Percentiles rank a stretch among this genome's conserved stretches.
Conservation (phyloP, 345 rosid genomes). For the Tarenaya hassleriana region DNA sequence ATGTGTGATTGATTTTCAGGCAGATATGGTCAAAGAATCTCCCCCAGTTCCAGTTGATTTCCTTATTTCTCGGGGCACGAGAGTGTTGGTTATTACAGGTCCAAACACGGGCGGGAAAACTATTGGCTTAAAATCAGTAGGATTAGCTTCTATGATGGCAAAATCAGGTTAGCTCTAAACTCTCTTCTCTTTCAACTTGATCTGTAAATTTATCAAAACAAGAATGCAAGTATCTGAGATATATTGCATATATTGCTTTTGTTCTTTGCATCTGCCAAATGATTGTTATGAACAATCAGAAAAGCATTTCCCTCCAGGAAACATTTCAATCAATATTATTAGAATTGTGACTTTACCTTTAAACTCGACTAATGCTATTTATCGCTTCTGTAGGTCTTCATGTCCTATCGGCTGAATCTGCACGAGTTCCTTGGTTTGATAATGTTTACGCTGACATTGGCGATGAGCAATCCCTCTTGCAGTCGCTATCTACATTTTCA, state of each 20-base stretch:
- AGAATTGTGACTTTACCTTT: neutral
- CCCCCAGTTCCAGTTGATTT: conserved; percentile 77
- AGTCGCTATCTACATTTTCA: conserved; percentile 91
- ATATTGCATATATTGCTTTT: no score
- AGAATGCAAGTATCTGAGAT: no score
- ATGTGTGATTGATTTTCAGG: conserved; percentile 36
- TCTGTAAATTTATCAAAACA: neutral
- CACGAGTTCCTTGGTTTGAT: conserved; percentile 88
- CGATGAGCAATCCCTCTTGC: conserved; percentile 86
- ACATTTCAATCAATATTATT: neutral
- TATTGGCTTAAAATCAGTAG: conserved; percentile 82
- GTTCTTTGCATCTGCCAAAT: conserved; percentile 3
- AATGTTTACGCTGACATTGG: conserved; percentile 90
- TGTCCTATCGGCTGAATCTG: conserved; percentile 81
- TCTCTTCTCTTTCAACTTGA: neutral
- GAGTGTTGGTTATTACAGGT: conserved; percentile 80
- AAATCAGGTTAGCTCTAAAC: conserved; percentile 54
- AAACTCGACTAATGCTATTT: neutral
- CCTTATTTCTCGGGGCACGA: conserved; percentile 52
- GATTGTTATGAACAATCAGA: neutral
- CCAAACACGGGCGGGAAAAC: conserved; percentile 99
- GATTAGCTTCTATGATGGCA: conserved; percentile 95
- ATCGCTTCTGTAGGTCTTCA: conserved; percentile 54
- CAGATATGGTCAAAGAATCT: conserved; percentile 40
- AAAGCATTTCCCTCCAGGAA: no score